These are phyloP conservation scores for Aegilops tauschii DNA, from an alignment of 176 grass and related monocot genomes.

Conservation along the genomic window DNA sequence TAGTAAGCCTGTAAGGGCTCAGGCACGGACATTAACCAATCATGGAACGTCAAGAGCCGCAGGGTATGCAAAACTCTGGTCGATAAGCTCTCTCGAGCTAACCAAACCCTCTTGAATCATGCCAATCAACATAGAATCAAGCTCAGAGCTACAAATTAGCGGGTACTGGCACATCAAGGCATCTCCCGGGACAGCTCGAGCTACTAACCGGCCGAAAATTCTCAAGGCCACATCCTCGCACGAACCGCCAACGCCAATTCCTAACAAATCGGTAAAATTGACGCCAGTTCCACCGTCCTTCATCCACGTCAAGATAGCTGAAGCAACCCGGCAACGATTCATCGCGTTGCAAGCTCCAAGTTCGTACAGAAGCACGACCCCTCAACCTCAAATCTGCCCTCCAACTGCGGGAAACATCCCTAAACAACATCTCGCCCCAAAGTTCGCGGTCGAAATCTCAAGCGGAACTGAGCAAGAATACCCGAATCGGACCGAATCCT, in stretches of 20 bases:
- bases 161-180: neutral
- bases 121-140: neutral
- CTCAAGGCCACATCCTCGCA: too few species aligned
- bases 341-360: too few species aligned
- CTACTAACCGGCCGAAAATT: neutral
- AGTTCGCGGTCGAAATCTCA: neutral
- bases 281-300: neutral
- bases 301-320: neutral
- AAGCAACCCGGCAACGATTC: neutral
- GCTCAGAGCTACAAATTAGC: neutral
- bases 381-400: neutral
- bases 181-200: neutral
- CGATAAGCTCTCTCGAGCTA: neutral
- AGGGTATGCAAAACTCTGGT: neutral
- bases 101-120: neutral
- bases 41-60: neutral
- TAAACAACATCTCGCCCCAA: neutral
- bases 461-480: neutral
- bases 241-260: neutral
- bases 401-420: too few species aligned
- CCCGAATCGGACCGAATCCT: neutral
- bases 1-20: neutral
- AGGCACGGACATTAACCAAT: neutral
- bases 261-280: neutral
- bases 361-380: neutral